These are phyloP conservation scores for Fusarium cyanostomum DNA, from an alignment of 2,329 filamentous ascomycete genomes.

Conservation along the genomic window DNA sequence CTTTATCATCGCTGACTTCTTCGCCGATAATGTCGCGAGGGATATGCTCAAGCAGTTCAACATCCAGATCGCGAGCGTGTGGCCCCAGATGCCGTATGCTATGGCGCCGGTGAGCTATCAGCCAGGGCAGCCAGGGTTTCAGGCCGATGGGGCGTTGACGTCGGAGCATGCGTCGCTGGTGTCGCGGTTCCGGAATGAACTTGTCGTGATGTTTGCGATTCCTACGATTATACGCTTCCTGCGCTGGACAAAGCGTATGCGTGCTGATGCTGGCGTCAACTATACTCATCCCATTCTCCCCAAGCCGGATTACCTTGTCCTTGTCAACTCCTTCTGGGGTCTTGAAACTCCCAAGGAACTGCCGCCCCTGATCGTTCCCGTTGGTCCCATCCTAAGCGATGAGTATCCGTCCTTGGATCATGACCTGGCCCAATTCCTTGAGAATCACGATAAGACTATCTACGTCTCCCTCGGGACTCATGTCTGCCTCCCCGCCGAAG, in stretches of 20 bases:
- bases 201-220: conserved; percentile 45
- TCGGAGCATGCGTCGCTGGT: conserved; percentile 52
- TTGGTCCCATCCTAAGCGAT: conserved; percentile 54
- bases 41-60: conserved; percentile 52
- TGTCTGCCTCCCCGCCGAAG: conserved; percentile 44
- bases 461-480: conserved; percentile 57
- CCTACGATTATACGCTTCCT: conserved; percentile 45
- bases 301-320: conserved; percentile 54
- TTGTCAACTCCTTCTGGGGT: conserved; percentile 57
- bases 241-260: conserved; percentile 47
- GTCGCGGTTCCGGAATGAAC: conserved; percentile 50
- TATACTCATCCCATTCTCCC: conserved; percentile 41
- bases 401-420: conserved; percentile 46
- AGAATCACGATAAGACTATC: conserved; percentile 45
- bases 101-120: conserved; percentile 52
- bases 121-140: conserved; percentile 54
- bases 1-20: conserved; percentile 56
- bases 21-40: conserved; percentile 52
- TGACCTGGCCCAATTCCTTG: conserved; percentile 44
- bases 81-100: conserved; percentile 54
- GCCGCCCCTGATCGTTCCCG: conserved; percentile 50
- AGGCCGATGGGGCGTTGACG: conserved; percentile 49
- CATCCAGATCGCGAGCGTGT: conserved; percentile 52
- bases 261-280: conserved; percentile 46
- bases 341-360: conserved; percentile 54